phyloP scores from a whole-genome alignment of 768 basidiomycete genomes.

The Trametes cubensis region DNA sequence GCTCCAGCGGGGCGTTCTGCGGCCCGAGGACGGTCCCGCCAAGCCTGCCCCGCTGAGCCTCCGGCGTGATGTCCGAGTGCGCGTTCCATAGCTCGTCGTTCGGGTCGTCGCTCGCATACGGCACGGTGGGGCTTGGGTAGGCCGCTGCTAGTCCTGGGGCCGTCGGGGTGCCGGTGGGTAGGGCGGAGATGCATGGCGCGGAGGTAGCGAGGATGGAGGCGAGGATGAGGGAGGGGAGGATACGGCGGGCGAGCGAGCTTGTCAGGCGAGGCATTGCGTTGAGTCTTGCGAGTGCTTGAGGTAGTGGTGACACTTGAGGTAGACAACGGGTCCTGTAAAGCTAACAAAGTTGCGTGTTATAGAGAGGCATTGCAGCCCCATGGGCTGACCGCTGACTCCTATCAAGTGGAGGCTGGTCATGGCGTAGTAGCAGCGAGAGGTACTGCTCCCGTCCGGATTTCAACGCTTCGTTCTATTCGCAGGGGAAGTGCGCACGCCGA shows the following conservation, averaged over 20 bases:
- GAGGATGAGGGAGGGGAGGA: slow-evolving; percentile 8
- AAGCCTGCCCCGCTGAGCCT: slow-evolving; percentile 38
- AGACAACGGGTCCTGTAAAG: neutral
- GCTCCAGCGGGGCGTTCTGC: slow-evolving; percentile 36
- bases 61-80: slow-evolving; percentile 30
- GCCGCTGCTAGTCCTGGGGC: slow-evolving; percentile 36
- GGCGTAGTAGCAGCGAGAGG: too few species aligned
- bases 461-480: too few species aligned
- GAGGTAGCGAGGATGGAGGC: neutral
- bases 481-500: too few species aligned
- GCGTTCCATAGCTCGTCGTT: slow-evolving; percentile 24
- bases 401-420: too few species aligned
- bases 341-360: too few species aligned
- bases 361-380: too few species aligned
- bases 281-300: neutral
- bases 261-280: slow-evolving; percentile 3
- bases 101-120: slow-evolving; percentile 30
- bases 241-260: neutral
- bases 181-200: neutral
- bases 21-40: slow-evolving; percentile 36
- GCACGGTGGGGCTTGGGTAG: slow-evolving; percentile 30
- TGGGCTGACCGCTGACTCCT: too few species aligned
- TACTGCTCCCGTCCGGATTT: too few species aligned
- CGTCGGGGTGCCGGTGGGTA: slow-evolving; percentile 13
- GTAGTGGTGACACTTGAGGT: neutral